Percentiles rank a stretch among this genome's conserved stretches.
Conservation (phyloP, 2,329 filamentous ascomycete species). For the Epichloe sibirici region DNA sequence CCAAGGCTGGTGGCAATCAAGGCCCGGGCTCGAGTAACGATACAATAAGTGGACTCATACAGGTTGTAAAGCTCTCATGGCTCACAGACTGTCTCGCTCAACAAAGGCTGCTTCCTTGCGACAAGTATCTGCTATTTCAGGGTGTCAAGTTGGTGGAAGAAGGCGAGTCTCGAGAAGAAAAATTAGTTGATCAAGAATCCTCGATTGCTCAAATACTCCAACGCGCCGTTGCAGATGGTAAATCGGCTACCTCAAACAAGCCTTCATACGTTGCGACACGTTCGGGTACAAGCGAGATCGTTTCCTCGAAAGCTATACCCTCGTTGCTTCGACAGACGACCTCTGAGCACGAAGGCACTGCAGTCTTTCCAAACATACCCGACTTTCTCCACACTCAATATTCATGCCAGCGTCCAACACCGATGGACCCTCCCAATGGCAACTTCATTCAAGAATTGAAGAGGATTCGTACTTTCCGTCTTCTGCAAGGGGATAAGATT, state of each 20-base stretch:
- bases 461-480: slow-evolving; percentile 59
- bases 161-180: neutral
- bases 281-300: neutral
- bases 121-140: slow-evolving; percentile 42
- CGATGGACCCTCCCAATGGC: slow-evolving; percentile 56
- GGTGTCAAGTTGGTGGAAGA: slow-evolving; percentile 24
- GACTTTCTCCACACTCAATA: slow-evolving; percentile 51
- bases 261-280: slow-evolving; percentile 1
- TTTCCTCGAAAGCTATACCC: slow-evolving; percentile 3
- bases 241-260: neutral
- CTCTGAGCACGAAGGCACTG: slow-evolving; percentile 56
- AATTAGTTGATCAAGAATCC: neutral
- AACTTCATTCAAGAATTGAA: slow-evolving; percentile 62
- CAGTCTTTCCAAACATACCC: slow-evolving; percentile 49
- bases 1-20: neutral
- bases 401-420: slow-evolving; percentile 70
- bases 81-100: slow-evolving; percentile 38
- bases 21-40: neutral
- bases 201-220: slow-evolving; percentile 8
- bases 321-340: slow-evolving; percentile 57
- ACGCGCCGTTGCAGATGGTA: slow-evolving; percentile 11
- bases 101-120: slow-evolving; percentile 32
- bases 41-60: slow-evolving; percentile 18
- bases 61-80: slow-evolving; percentile 49
- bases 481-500: slow-evolving; percentile 62